Percentiles rank a stretch among this genome's conserved stretches.
phyloP scores from a whole-genome alignment of 495 filamentous ascomycete genomes.

The Penicillium atrosanguineum region DNA sequence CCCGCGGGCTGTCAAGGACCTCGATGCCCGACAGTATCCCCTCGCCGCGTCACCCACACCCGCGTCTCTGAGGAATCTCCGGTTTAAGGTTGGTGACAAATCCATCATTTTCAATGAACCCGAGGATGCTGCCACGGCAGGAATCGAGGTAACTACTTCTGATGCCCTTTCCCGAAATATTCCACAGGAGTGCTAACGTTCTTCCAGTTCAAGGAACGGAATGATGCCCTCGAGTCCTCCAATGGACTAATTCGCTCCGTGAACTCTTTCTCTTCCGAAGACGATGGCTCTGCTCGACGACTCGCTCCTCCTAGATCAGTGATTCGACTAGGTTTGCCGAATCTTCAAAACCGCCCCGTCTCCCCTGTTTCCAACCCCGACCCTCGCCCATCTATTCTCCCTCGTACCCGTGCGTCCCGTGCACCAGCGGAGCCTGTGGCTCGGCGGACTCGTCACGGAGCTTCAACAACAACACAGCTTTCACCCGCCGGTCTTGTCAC shows the following conservation, averaged over 20 bases:
- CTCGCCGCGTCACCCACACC: slow-evolving; percentile 81
- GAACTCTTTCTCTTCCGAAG: slow-evolving; percentile 37
- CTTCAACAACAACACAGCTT: slow-evolving; percentile 26
- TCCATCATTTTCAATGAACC: slow-evolving; percentile 67
- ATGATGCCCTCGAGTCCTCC: slow-evolving; percentile 48
- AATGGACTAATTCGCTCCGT: slow-evolving; percentile 56
- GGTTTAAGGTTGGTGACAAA: slow-evolving; percentile 66
- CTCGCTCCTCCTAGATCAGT: slow-evolving; percentile 24
- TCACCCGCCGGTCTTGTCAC: slow-evolving; percentile 39
- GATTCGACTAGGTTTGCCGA: slow-evolving; percentile 27
- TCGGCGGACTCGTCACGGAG: slow-evolving; percentile 34
- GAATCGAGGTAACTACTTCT: slow-evolving; percentile 51
- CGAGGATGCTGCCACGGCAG: slow-evolving; percentile 52
- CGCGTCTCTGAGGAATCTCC: slow-evolving; percentile 65
- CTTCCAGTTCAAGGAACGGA: slow-evolving; percentile 49
- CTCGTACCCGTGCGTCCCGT: slow-evolving; percentile 28
- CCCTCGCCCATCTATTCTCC: slow-evolving; percentile 43
- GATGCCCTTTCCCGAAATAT: slow-evolving; percentile 18
- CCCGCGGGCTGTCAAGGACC: slow-evolving; percentile 66
- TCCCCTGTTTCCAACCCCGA: slow-evolving; percentile 61
- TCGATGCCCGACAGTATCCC: slow-evolving; percentile 88
- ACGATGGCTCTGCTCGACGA: slow-evolving; percentile 25
- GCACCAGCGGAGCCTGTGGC: slow-evolving; percentile 35
- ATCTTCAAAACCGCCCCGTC: slow-evolving; percentile 47
- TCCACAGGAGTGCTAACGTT: slow-evolving; percentile 11